Evolutionary conservation across 1,284 basidiomycete species (phyloP), one percentile per base, ranked within the genome.

Genomic region (Sporisorium scitamineum): DNA sequence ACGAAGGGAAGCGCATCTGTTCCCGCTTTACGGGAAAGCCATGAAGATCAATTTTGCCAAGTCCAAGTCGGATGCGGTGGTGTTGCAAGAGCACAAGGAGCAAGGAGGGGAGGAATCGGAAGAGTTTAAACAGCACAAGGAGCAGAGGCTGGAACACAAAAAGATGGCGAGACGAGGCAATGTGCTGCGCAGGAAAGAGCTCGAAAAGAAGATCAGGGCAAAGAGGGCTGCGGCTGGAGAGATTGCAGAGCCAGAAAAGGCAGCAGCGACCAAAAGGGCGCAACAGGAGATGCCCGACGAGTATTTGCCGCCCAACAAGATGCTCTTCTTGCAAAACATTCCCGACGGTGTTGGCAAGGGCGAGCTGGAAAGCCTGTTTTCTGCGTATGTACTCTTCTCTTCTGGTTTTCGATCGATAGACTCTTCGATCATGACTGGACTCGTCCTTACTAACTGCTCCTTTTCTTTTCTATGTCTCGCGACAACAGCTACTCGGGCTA

Each of bases 261-360:
- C 65, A 8, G 52, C 72, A 29, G 52, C 75, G 29, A 63, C 27
- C 65, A 80, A 69, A 55, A 70, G 61, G 47, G 45, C 61, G 47
- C 69, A 68, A 24, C 74, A 76, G 22, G 69, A 80, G 54, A 92
- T 98, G 93, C 95, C 97, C 32, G 96, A 99, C 92, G 96, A 99
- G 86, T 99, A 99, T 87, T 90, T 99, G 9, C 97, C 97, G 5
- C 96, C 96, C 32, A 99, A 99, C 92, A 95, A 95, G 86, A 96
- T 98, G 87, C 90, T 99, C 61, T 99, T 99, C 89, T 86, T 99
- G 76, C 96, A 99, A 87, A 80, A 81, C 37, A 73, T 85, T 22
- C 83, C 84, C 3, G 69, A 69, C 0, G 59, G 61, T 16, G 75
- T 80, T 2, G 69, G 71, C 44, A 73, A 76, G 42, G 80, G 76